Percentiles rank a stretch among this genome's conserved stretches.
Evolutionary conservation across 441 rosid species (phyloP).

Genomic region (Theobroma grandiflorum): DNA sequence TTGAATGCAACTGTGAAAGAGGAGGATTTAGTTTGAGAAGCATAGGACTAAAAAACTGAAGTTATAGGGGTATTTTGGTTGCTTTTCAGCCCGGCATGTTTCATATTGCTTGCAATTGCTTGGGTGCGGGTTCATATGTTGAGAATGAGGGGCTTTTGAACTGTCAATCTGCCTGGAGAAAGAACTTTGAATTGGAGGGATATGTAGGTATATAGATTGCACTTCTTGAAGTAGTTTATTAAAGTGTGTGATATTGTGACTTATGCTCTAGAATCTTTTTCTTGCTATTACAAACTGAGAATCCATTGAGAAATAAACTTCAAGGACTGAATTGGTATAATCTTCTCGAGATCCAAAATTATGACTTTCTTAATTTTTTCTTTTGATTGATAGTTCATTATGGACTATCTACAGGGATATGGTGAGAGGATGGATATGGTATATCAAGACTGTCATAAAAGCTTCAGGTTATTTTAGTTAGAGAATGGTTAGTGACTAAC

Average conservation of each 20-base stretch:
- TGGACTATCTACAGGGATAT: not conserved
- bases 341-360: not conserved
- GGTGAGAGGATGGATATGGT: not conserved
- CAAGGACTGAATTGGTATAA: not conserved
- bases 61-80: not conserved
- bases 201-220: not conserved
- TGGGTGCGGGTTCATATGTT: not conserved
- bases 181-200: not conserved
- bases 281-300: not conserved
- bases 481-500: not conserved
- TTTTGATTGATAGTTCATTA: not conserved
- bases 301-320: not conserved
- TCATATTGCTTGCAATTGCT: not conserved
- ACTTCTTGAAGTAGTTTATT: not conserved
- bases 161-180: not conserved
- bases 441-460: not conserved
- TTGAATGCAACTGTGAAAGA: not conserved
- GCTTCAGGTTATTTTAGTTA: not conserved
- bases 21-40: not conserved
- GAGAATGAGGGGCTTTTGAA: not conserved
- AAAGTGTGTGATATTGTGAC: constrained; percentile 5
- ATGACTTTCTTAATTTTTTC: not conserved
- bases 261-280: not conserved
- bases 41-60: not conserved
- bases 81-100: not conserved